phyloP scores from a whole-genome alignment of 176 grass and related monocot genomes.

The Hordeum vulgare region MorexV3_pseudomolecules_assembly NC_058518.1:497991437-497991936 shows the following conservation, averaged over 20 bases:
- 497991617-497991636: not conserved
- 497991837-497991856: not conserved
- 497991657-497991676: not conserved
- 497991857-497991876: not conserved
- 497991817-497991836: not conserved
- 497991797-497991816: not conserved
- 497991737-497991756: not conserved
- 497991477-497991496: not conserved
- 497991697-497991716: not conserved
- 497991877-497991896: slow-evolving; percentile 17
- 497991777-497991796: not conserved
- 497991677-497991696: not conserved
- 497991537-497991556: not conserved
- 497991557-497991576: not conserved
- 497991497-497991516: not conserved
- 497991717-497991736: not conserved
- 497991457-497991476: not conserved
- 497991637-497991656: slow-evolving; percentile 5
- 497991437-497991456: not conserved
- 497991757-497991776: not conserved
- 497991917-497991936: not conserved
- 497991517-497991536: not conserved
- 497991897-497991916: slow-evolving; percentile 26
- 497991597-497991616: not conserved
- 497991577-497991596: not conserved